A percentile compares a stretch with the other conserved stretches of the same genome.
Evolutionary conservation across 352 stramenopile species (phyloP).

Genomic region (Blastocystis sp.): DNA sequence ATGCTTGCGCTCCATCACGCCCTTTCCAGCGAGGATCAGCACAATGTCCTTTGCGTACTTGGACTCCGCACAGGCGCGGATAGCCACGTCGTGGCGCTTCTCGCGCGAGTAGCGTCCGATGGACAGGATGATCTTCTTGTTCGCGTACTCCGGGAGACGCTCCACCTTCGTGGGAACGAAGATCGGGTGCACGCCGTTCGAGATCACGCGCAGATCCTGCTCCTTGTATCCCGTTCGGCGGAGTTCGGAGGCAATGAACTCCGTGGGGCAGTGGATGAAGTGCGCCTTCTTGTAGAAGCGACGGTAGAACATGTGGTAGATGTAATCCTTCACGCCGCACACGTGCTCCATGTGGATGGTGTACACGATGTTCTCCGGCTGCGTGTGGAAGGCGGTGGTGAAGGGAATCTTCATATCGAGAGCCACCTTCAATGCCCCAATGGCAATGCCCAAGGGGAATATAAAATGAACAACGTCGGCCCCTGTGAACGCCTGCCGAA

Average conservation of each 20-base stretch:
- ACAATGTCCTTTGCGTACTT: conserved; percentile 33
- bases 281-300: conserved; percentile 49
- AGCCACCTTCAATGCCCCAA: conserved; percentile 48
- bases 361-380: conserved; percentile 67
- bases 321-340: conserved; percentile 37
- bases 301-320: conserved; percentile 46
- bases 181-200: conserved; percentile 46
- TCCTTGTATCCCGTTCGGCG: conserved; percentile 39
- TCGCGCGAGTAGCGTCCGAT: conserved; percentile 52
- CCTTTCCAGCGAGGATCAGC: conserved; percentile 49
- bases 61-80: conserved; percentile 13
- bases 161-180: conserved; percentile 38
- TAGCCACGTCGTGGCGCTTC: conserved; percentile 59
- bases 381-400: conserved; percentile 47
- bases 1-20: conserved; percentile 41
- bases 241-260: conserved; percentile 56
- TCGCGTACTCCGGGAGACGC: neutral
- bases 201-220: conserved; percentile 23
- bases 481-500: conserved; percentile 43
- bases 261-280: conserved; percentile 60
- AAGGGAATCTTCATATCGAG: conserved; percentile 56
- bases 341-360: conserved; percentile 33
- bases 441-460: conserved; percentile 29
- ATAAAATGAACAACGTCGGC: conserved; percentile 64
- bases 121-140: conserved; percentile 36